These are phyloP conservation scores for Parascedosporium putredinis DNA, from an alignment of 2,329 filamentous ascomycete genomes.

Conservation along the genomic window DNA sequence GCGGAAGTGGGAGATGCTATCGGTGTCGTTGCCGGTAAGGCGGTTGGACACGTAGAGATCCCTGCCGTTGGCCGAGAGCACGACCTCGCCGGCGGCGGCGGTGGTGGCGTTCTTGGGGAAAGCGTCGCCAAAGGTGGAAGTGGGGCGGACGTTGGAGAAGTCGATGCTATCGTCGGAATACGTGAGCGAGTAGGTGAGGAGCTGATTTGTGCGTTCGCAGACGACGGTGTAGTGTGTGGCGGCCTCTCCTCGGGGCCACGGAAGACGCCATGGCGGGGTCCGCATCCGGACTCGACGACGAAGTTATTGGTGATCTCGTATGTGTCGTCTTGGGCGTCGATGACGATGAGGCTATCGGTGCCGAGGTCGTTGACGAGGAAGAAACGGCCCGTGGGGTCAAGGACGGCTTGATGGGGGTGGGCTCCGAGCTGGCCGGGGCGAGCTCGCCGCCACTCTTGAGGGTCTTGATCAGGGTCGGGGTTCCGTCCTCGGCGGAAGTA, in stretches of 20 bases:
- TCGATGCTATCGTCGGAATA: slow-evolving; percentile 25
- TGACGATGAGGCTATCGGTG: slow-evolving; percentile 33
- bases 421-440: slow-evolving; percentile 15
- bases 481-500: slow-evolving; percentile 21
- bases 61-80: slow-evolving; percentile 28
- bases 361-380: slow-evolving; percentile 40
- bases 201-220: slow-evolving; percentile 12
- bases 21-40: slow-evolving; percentile 30
- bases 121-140: slow-evolving; percentile 29
- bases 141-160: slow-evolving; percentile 24
- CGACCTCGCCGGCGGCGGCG: slow-evolving; percentile 33
- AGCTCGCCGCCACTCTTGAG: not conserved
- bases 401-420: slow-evolving; percentile 10
- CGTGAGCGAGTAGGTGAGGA: slow-evolving; percentile 17
- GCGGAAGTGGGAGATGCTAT: slow-evolving; percentile 37
- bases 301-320: slow-evolving; percentile 26
- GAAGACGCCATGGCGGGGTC: slow-evolving; percentile 34
- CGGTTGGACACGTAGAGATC: slow-evolving; percentile 44
- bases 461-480: slow-evolving; percentile 27
- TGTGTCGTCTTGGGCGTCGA: slow-evolving; percentile 31
- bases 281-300: slow-evolving; percentile 27
- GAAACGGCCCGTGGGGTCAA: slow-evolving; percentile 22
- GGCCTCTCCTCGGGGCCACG: not conserved
- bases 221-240: slow-evolving; percentile 12
- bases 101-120: slow-evolving; percentile 23